Evolutionary conservation across 352 stramenopile genomes (phyloP), one percentile per base, ranked within the genome.

Genomic region (Pythium aristosporum): DNA sequence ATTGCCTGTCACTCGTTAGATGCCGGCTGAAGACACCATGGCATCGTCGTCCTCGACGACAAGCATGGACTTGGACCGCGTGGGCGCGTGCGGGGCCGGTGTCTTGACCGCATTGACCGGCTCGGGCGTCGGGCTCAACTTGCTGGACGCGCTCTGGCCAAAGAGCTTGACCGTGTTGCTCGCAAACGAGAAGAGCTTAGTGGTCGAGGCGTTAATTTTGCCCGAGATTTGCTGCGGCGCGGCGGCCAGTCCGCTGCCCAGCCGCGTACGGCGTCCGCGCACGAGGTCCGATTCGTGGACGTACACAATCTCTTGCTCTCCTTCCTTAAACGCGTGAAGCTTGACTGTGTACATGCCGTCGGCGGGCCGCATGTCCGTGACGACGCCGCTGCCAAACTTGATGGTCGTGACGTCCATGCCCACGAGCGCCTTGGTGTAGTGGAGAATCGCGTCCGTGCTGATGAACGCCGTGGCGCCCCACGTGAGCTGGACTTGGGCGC

Each of bases 321-420:
- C 55, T 25, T 70, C 63, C 60, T 82, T 76, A 20, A 47, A 11
- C 28, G 62, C 32, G 57, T 82, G 70, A 41, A 93, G 69, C 30
- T 78, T 81, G 56, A 93, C 80, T n/a, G 77, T 87, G 67, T 93
- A 93, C 56, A 93, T 93, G 46, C 68, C 74, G 61, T 93, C 84
- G 9, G 69, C 76, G 11, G 75, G 72, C 44, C 84, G 79, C 44
- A 93, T 62, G n/a, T 72, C 79, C 37, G 81, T 74, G n/a, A 91
- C 80, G 18, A 85, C 46, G 20, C 84, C 84, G 7, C 72, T 55
- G 28, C 84, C 84, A 60, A 93, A 93, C 66, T 93, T 63, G 57
- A 77, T 42, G 28, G 84, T 89, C 44, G 76, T 73, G 49, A 93
- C 84, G 13, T 93, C 80, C 55, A 87, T 89, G 28, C 84, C 84